Base-by-base conservation (phyloP, 179 eudicot species). In the Drosera spatulata region DNA sequence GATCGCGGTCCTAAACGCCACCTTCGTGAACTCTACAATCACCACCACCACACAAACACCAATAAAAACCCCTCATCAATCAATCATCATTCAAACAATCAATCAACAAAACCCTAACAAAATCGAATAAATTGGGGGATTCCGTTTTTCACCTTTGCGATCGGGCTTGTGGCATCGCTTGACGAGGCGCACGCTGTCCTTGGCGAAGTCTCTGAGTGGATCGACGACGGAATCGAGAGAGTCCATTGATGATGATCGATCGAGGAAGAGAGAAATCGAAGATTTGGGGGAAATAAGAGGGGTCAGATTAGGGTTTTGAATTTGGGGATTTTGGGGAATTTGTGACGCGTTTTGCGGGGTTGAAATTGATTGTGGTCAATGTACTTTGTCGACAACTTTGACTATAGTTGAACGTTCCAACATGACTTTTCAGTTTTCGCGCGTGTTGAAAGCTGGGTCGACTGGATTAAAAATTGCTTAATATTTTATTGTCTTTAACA, bases 81-180 rank as follows among this genome's bases (percentile, higher is more conserved):
- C 33, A 22, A 22, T 43, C 50, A 7, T 4, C 45, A 13, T 7
- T 10, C 33, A 22, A 22, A 7, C 7, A 7, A 43, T 37, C 45
- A 22, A 22, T 8, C 39, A 14, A 46, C 7, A 7, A 1, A 49
- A 4, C 9, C 40, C 4, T 0, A 22, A 22, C 33, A 22, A 22
- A 22, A 22, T 22, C 33, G 38, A 9, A 22, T 22, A 9, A 9
- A 9, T 9, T 0, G 12, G 15, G 10, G 13, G 43, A 49, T 22
- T 22, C 33, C 33, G 1, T 22, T 22, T 1, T 22, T 22, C 33
- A 77, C 82, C 82, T 71, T 78, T 78, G 53, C 74, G 79, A 70
- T 75, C 83, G 50, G 84, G 81, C 62, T 76, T 80, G 79, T 80
- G 84, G 68, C 84, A 80, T 11, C 84, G 72, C 63, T 80, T 80